These are phyloP conservation scores for Plenodomus lindquistii DNA, from an alignment of 2,329 filamentous ascomycete species.

Conservation along the genomic window DNA sequence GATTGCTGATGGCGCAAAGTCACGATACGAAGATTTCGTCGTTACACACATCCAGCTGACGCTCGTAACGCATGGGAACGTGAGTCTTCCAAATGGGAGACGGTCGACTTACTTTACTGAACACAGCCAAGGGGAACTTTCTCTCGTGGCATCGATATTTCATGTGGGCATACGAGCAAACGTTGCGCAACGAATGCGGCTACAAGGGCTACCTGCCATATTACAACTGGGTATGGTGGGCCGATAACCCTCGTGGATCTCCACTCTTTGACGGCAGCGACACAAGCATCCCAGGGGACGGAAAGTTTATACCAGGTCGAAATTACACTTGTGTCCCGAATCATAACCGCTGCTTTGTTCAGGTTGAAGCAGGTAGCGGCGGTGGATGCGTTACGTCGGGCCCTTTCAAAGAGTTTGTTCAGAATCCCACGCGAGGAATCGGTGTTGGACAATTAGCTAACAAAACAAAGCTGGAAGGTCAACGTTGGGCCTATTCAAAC, in stretches of 20 bases:
- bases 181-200: slow-evolving; percentile 47
- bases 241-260: slow-evolving; percentile 49
- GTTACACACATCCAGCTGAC: slow-evolving; percentile 38
- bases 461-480: slow-evolving; percentile 28
- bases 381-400: slow-evolving; percentile 58
- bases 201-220: slow-evolving; percentile 51
- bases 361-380: slow-evolving; percentile 49
- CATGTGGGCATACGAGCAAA: slow-evolving; percentile 47
- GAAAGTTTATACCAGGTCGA: slow-evolving; percentile 31
- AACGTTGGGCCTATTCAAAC: slow-evolving; percentile 53
- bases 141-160: slow-evolving; percentile 48
- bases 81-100: slow-evolving; percentile 17
- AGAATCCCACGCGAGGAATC: too few species aligned
- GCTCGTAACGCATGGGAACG: slow-evolving; percentile 31
- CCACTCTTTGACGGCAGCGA: slow-evolving; percentile 61
- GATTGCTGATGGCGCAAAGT: slow-evolving; percentile 28
- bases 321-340: slow-evolving; percentile 34
- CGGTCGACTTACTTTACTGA: not conserved
- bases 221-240: slow-evolving; percentile 57
- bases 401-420: slow-evolving; percentile 55
- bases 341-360: not conserved
- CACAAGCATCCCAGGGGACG: slow-evolving; percentile 53
- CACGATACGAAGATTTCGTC: slow-evolving; percentile 39
- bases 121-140: slow-evolving; percentile 28
- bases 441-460: too few species aligned